Base-by-base conservation (phyloP, 169 alveolate species). In the Plasmodium vivax region DNA sequence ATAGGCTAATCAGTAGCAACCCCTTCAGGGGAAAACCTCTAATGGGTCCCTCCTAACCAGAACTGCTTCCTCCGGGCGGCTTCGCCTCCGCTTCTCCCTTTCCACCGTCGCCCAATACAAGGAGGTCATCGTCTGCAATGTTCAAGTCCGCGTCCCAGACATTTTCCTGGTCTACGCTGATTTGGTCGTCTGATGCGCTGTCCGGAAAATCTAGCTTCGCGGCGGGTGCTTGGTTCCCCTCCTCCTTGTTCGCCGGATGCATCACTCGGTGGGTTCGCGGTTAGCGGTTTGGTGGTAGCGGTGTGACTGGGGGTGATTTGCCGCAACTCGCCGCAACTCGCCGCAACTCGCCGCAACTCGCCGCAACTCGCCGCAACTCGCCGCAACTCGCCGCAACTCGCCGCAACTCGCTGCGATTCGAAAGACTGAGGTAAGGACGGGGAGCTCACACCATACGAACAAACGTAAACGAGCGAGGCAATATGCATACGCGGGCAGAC, bases 61-160 rank as follows among this genome's bases (percentile, higher is more conserved):
- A 10, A 58, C 16, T 83, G 71, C 27, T 83, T 19, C 43, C 77
- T 23, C 1, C 38, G 77, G 32, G 38, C 23, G 30, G 73, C 19
- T 82, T 56, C 16, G 8, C 19, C 34, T 47, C 32, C 72, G 27
- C 82, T 56, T 8, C 30, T 3, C 45, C 23, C n/a, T 43, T 32
- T 30, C 9, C 80, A 27, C 41, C 56, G 56, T 87, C 72, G 34
- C 71, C 47, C 54, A 87, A 75, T 34, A 75, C 23, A 77, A 41
- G 32, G 80, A 85, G n/a, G 3, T 87, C 93, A 56, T 87, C 93
- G 27, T 87, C 93, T 47, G 58, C 62, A 12, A 87, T 87, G 32
- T 75, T 75, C 54, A 87, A 54, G 27, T 87, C 88, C 6, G 85
- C 7, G 8, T 47, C 93, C 93, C 93, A 87, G 12, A 87, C 83